Conservation (phyloP, 345 rosid genomes). For the Brassica cretica region DNA sequence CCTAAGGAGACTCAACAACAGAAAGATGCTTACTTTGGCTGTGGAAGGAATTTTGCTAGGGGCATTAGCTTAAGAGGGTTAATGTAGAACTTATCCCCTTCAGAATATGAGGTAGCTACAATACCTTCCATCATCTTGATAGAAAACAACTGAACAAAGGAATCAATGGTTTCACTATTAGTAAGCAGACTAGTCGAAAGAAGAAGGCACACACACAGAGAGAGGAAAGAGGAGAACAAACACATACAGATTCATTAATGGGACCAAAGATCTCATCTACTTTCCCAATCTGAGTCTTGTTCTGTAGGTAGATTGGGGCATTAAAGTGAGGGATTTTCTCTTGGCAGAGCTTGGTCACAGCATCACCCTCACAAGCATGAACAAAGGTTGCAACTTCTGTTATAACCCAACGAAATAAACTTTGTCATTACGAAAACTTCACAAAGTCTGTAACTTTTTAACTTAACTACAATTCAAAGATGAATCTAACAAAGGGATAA, state of each 20-base stretch:
- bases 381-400: conserved; percentile 80
- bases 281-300: conserved; percentile 89
- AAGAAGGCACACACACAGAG: conserved; percentile 36
- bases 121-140: conserved; percentile 94
- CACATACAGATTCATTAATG: conserved; percentile 86
- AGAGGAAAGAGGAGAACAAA: conserved; percentile 27
- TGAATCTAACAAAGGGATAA: neutral
- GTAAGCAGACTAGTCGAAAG: neutral
- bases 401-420: conserved; percentile 45
- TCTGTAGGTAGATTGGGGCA: conserved; percentile 87
- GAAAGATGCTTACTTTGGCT: conserved; percentile 69
- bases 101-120: conserved; percentile 68
- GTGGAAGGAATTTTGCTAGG: conserved; percentile 82
- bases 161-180: conserved; percentile 2
- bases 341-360: conserved; percentile 76
- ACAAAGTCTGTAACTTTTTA: conserved; percentile 4
- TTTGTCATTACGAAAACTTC: neutral
- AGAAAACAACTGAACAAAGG: conserved; percentile 61
- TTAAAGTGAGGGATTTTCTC: conserved; percentile 86
- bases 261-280: conserved; percentile 97
- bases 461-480: neutral
- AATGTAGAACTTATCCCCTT: conserved; percentile 84
- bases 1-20: neutral
- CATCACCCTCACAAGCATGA: conserved; percentile 92
- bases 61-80: conserved; percentile 79